Conservation (phyloP, 176 grass and related monocot genomes). For the Rhipidocladum racemiflorum region DNA sequence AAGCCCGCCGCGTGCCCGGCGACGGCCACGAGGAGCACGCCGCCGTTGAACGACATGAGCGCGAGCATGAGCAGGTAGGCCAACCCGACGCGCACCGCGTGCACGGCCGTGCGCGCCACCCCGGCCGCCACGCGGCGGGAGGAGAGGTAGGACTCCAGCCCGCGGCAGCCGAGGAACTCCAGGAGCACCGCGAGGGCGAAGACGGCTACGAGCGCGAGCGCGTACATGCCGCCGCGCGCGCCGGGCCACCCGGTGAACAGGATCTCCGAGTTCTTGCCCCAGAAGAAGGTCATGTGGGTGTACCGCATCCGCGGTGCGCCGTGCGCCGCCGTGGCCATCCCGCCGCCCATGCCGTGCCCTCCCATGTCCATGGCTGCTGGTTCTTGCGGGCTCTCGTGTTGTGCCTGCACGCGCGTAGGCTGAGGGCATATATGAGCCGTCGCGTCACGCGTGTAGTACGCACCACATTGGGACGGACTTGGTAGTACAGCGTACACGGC, state of each 20-base stretch:
- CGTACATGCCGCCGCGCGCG: constrained; percentile 64
- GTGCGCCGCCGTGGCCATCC: background rate
- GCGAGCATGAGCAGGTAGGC: constrained; percentile 88
- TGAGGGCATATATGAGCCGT: background rate
- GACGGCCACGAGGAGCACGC: constrained; percentile 59
- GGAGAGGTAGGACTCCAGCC: constrained; percentile 19
- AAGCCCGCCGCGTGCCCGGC: constrained; percentile 53
- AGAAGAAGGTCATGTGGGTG: constrained; percentile 91
- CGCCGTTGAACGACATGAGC: constrained; percentile 93
- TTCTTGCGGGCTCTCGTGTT: background rate
- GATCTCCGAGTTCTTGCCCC: constrained; percentile 78
- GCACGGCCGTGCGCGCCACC: constrained; percentile 31
- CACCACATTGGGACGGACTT: background rate
- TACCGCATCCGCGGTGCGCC: constrained; percentile 31
- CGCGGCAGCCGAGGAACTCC: constrained; percentile 51
- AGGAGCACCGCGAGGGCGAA: constrained; percentile 46
- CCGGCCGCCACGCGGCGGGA: background rate
- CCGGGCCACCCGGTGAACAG: constrained; percentile 77
- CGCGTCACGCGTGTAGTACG: background rate
- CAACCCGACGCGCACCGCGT: constrained; percentile 50
- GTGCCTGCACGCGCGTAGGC: background rate
- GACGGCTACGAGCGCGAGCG: constrained; percentile 52
- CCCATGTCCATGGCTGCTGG: constrained; percentile 36
- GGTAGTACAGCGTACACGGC: background rate
- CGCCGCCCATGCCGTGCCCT: constrained; percentile 33